Evolutionary conservation across 768 basidiomycete species (phyloP).

Genomic region (Gloeophyllum trabeum): DNA sequence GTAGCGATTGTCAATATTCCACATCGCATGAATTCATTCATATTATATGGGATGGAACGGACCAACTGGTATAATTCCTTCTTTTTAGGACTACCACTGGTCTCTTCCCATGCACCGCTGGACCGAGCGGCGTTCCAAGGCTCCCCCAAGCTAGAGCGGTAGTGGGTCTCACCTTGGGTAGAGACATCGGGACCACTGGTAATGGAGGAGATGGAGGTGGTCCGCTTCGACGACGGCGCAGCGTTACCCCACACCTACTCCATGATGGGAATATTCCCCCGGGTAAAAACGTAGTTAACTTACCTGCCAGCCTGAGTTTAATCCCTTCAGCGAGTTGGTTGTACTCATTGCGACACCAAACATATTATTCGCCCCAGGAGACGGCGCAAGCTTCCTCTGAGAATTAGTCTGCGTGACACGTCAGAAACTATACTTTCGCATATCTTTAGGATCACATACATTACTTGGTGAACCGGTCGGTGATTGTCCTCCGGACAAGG

Average conservation of each 20-base stretch:
- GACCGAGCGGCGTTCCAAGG: slow-evolving; percentile 40
- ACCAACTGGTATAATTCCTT: slow-evolving; percentile 41
- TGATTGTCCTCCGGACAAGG: slow-evolving; percentile 50
- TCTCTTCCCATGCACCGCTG: slow-evolving; percentile 50
- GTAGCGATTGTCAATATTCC: too few species aligned
- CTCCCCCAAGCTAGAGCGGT: slow-evolving; percentile 35
- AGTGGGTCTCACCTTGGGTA: slow-evolving; percentile 31
- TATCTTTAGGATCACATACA: slow-evolving; percentile 30
- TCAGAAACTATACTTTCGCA: too few species aligned
- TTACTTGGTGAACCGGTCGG: slow-evolving; percentile 48
- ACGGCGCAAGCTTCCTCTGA: slow-evolving; percentile 34
- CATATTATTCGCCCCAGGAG: slow-evolving; percentile 32
- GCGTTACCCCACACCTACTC: slow-evolving; percentile 49
- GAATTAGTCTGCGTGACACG: slow-evolving; percentile 21
- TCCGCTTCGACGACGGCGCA: slow-evolving; percentile 38
- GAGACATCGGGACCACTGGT: slow-evolving; percentile 38
- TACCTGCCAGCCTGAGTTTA: slow-evolving; percentile 63
- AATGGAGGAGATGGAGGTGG: slow-evolving; percentile 51
- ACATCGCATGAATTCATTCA: too few species aligned
- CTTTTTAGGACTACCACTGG: slow-evolving; percentile 33
- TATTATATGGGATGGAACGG: slow-evolving; percentile 15
- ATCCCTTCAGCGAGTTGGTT: slow-evolving; percentile 34
- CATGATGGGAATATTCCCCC: slow-evolving; percentile 4
- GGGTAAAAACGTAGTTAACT: slow-evolving; percentile 12
- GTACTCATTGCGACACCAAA: slow-evolving; percentile 40